A percentile compares a stretch with the other conserved stretches of the same genome.
These are phyloP conservation scores for Flaveria ramosissima DNA, from an alignment of 129 eudicot genomes.

Conservation along the genomic window DNA sequence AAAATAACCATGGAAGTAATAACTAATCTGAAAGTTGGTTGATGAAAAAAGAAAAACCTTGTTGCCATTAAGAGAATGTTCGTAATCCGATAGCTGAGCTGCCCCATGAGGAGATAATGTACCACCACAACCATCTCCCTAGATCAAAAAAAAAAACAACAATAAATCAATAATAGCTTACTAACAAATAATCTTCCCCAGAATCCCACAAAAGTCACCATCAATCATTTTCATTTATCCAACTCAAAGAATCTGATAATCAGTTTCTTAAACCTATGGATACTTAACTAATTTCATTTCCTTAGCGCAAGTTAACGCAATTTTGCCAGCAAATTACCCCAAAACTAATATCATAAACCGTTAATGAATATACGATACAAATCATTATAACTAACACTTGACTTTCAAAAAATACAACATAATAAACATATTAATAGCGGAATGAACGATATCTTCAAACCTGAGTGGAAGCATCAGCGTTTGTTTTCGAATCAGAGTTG, in stretches of 20 bases:
- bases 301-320: neutral
- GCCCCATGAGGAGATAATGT: constrained; percentile 35
- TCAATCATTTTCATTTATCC: neutral
- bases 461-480: constrained; percentile 29
- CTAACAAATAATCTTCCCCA: neutral
- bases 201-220: constrained; percentile 18
- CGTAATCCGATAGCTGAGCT: constrained; percentile 28
- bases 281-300: neutral
- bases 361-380: constrained; percentile 3
- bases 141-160: constrained; percentile 18
- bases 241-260: neutral
- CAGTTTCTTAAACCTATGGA: neutral
- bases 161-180: neutral
- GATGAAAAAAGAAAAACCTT: constrained; percentile 41
- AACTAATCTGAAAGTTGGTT: neutral
- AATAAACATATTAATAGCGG: neutral
- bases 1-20: neutral
- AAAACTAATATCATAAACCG: neutral
- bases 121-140: constrained; percentile 40
- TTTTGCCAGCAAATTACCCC: neutral
- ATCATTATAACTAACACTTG: neutral
- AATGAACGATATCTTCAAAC: constrained; percentile 20
- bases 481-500: constrained; percentile 34
- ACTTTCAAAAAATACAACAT: neutral
- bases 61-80: constrained; percentile 40